Evolutionary conservation across 2,329 filamentous ascomycete genomes (phyloP).

Genomic region (Ophiostoma pallidulum): DNA sequence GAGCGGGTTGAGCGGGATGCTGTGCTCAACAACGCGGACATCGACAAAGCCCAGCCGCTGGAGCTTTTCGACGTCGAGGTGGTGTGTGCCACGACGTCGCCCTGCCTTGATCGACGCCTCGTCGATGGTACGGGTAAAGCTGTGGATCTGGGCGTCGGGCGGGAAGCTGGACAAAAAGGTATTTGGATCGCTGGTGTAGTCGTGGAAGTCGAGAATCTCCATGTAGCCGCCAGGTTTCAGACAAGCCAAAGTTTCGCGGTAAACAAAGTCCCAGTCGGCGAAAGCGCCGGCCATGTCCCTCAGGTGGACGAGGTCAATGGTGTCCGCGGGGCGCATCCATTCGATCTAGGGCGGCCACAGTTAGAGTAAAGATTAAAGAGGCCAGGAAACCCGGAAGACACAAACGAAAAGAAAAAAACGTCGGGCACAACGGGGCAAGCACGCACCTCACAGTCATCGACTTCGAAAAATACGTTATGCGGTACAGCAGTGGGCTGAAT

Average conservation of each 20-base stretch:
- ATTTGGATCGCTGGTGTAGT: conserved; percentile 26
- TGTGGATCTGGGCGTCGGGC: conserved; percentile 36
- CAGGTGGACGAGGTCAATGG: conserved; percentile 48
- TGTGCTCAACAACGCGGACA: conserved; percentile 32
- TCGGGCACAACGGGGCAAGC: not conserved
- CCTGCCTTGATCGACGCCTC: conserved; percentile 36
- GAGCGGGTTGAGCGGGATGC: conserved; percentile 36
- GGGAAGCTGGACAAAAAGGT: conserved; percentile 20
- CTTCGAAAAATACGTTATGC: conserved; percentile 50
- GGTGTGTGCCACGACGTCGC: conserved; percentile 15
- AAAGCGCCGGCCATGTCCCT: conserved; percentile 48
- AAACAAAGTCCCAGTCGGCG: conserved; percentile 45
- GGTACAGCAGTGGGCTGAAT: conserved; percentile 48
- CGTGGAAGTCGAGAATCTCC: conserved; percentile 36
- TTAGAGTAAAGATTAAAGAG: not conserved
- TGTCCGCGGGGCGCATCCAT: conserved; percentile 43
- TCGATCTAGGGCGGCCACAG: conserved; percentile 26
- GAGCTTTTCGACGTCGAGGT: conserved; percentile 23
- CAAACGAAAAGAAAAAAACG: conserved; percentile 12
- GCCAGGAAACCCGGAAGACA: not conserved
- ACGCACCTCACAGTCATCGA: conserved; percentile 44
- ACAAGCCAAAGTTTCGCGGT: conserved; percentile 41
- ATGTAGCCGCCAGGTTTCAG: conserved; percentile 45
- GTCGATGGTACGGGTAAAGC: conserved; percentile 10
- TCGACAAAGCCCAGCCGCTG: conserved; percentile 35